Percentiles rank a stretch among this genome's conserved stretches.
Evolutionary conservation across 2,329 filamentous ascomycete genomes (phyloP).

Genomic region (Geosmithia morbida): DNA sequence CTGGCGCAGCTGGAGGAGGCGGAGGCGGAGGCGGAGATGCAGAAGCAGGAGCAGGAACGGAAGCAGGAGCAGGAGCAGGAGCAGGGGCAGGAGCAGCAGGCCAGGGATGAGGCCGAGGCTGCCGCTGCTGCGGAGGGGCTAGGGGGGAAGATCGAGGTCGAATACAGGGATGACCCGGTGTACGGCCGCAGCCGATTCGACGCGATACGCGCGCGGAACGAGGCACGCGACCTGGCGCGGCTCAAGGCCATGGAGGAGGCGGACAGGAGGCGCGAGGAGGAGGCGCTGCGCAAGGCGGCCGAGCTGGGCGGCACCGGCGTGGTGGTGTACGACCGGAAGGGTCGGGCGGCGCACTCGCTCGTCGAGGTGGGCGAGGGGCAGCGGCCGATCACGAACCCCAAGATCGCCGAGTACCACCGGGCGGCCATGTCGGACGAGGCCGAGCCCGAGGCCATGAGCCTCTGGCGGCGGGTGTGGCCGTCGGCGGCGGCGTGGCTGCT

Average conservation of each 20-base stretch:
- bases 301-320: neutral
- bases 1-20: conserved; percentile 28
- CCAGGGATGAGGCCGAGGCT: neutral
- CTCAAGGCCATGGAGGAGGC: conserved; percentile 27
- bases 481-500: conserved; percentile 32
- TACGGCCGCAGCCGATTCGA: conserved; percentile 46
- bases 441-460: conserved; percentile 12
- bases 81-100: neutral
- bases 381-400: conserved; percentile 22
- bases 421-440: conserved; percentile 34
- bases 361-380: conserved; percentile 20
- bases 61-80: conserved; percentile 3
- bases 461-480: conserved; percentile 40
- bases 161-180: conserved; percentile 26
- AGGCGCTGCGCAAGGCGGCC: neutral
- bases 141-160: conserved; percentile 3
- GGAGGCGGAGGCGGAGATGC: conserved; percentile 9
- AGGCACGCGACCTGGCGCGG: conserved; percentile 31
- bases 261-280: conserved; percentile 18
- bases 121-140: conserved; percentile 5
- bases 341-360: conserved; percentile 19
- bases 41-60: conserved; percentile 8
- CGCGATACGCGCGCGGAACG: conserved; percentile 37
- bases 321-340: neutral
- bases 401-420: conserved; percentile 22